Evolutionary conservation across 306 rosid species (phyloP).

Genomic region (Sicyos baderoa): DNA sequence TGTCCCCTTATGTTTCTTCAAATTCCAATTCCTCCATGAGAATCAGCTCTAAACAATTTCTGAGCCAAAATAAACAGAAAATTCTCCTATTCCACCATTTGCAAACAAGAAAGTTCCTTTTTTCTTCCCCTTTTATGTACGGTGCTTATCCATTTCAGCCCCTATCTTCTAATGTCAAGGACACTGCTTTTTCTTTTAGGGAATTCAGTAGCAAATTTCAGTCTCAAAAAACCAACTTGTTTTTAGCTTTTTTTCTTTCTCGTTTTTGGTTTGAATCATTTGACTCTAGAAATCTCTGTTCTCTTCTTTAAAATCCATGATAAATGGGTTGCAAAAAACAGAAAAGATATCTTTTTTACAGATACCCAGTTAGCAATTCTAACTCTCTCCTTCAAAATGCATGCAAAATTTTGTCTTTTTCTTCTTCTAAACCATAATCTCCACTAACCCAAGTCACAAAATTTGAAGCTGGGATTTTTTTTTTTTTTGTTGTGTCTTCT

Average conservation of each 20-base stretch:
- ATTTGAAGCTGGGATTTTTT: neutral
- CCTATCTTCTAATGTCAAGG: neutral
- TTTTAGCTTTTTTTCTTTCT: neutral
- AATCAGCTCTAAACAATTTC: neutral
- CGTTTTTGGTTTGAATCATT: neutral
- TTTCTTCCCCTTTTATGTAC: neutral
- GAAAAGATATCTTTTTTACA: neutral
- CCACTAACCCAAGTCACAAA: neutral
- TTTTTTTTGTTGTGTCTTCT: neutral
- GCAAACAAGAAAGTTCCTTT: neutral
- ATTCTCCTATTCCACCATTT: neutral
- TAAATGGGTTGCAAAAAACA: neutral
- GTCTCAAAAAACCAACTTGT: neutral
- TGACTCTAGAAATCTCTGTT: neutral
- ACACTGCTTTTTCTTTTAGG: neutral
- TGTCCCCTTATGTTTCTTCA: slow-evolving; percentile 8
- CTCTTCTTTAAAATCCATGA: neutral
- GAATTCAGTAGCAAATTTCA: neutral
- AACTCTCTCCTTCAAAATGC: neutral
- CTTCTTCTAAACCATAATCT: neutral
- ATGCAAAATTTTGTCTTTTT: neutral
- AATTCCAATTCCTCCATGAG: neutral
- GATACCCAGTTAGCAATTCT: neutral
- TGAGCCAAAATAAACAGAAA: neutral
- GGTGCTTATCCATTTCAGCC: slow-evolving; percentile 14